phyloP scores from a whole-genome alignment of 305 asterid genomes.

The Lippia alba region DNA sequence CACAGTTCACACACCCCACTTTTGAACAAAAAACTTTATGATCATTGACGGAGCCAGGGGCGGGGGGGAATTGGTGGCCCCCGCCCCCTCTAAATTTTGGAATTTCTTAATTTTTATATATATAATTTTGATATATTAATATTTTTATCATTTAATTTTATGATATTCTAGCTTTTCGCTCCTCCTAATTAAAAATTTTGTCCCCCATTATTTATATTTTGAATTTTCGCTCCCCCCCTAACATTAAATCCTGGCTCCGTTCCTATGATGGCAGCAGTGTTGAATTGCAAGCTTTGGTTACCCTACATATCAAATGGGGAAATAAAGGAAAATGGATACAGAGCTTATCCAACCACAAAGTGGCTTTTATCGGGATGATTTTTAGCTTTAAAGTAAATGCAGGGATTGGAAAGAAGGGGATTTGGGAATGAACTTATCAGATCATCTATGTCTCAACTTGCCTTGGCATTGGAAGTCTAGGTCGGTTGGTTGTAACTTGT shows the following conservation, averaged over 20 bases:
- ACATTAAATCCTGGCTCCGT: too few relatives aligned
- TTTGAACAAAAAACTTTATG: constrained; percentile 12
- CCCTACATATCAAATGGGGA: constrained; percentile 30
- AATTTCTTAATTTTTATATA: too few relatives aligned
- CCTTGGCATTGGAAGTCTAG: constrained; percentile 16
- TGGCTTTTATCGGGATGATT: constrained; percentile 31
- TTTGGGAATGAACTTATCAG: constrained; percentile 38
- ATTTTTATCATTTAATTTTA: too few relatives aligned
- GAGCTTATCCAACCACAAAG: constrained; percentile 44
- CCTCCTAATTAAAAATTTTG: too few relatives aligned
- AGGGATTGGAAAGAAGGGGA: not conserved
- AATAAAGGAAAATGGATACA: not conserved
- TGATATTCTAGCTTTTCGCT: too few relatives aligned
- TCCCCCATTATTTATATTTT: too few relatives aligned
- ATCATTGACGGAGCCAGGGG: too few relatives aligned
- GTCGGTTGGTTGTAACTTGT: not conserved
- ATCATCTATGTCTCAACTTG: constrained; percentile 25
- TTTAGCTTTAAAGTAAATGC: constrained; percentile 14
- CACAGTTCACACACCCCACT: constrained; percentile 35
- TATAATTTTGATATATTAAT: too few relatives aligned
- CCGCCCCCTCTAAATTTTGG: too few relatives aligned
- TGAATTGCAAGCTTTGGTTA: constrained; percentile 18
- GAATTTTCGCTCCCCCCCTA: too few relatives aligned
- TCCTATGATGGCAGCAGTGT: constrained; percentile 35
- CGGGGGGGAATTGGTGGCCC: too few relatives aligned